Conservation (phyloP, 2,329 filamentous ascomycete species). For the Arachnomyces sp. region DNA sequence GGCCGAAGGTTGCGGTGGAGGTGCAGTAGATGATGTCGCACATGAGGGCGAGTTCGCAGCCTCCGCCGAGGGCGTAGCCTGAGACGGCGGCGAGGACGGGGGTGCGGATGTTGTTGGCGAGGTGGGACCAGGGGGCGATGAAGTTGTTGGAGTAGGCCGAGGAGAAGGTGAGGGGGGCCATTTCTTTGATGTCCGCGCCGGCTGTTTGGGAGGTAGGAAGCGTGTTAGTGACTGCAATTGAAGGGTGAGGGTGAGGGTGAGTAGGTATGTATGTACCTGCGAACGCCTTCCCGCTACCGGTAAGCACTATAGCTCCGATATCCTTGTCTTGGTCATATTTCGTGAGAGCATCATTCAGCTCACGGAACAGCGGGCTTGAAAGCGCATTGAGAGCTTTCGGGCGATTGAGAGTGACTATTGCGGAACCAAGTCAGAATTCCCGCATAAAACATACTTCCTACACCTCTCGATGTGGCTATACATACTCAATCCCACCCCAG, state of each 20-base stretch:
- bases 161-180: slow-evolving; percentile 85
- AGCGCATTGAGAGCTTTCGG: slow-evolving; percentile 95
- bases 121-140: slow-evolving; percentile 87
- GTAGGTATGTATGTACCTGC: slow-evolving; percentile 55
- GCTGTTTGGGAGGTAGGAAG: slow-evolving; percentile 47
- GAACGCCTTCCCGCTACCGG: slow-evolving; percentile 83
- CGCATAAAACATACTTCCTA: no score
- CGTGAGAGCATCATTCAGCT: slow-evolving; percentile 73
- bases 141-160: slow-evolving; percentile 83
- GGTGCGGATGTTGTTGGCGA: slow-evolving; percentile 80
- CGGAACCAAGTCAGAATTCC: background rate
- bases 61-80: slow-evolving; percentile 87
- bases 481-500: slow-evolving; percentile 83
- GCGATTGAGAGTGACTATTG: slow-evolving; percentile 80
- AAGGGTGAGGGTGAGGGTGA: no score
- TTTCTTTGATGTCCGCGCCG: slow-evolving; percentile 98
- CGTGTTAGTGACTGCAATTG: background rate
- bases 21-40: slow-evolving; percentile 92
- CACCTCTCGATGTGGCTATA: slow-evolving; percentile 7
- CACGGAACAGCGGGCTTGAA: slow-evolving; percentile 78
- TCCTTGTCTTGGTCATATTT: slow-evolving; percentile 62
- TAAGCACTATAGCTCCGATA: slow-evolving; percentile 73
- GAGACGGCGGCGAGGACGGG: slow-evolving; percentile 91
- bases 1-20: slow-evolving; percentile 78
- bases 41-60: slow-evolving; percentile 97